A percentile compares a stretch with the other conserved stretches of the same genome.
These are phyloP conservation scores for Conidiobolus coronatus DNA, from an alignment of 371 early-diverging fungal species.

Conservation along the genomic window DNA sequence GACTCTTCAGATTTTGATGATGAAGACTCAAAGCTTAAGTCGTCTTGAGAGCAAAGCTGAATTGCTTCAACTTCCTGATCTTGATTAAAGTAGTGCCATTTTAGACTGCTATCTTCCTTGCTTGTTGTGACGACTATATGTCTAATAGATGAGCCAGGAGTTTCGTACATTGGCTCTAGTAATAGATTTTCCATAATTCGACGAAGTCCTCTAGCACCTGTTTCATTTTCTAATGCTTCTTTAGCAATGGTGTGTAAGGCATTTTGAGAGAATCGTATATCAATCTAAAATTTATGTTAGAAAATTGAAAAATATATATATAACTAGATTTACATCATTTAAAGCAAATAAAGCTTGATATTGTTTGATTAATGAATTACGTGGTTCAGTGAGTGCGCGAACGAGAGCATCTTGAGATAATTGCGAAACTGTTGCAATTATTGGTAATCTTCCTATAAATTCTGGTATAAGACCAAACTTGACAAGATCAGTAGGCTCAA, in stretches of 20 bases:
- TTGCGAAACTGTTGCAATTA: conserved; percentile 57
- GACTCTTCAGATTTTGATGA: too few species aligned
- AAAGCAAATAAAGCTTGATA: conserved; percentile 49
- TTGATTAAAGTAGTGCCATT: conserved; percentile 31
- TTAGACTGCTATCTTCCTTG: conserved; percentile 26
- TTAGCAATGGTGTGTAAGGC: conserved; percentile 47
- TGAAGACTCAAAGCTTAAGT: not conserved
- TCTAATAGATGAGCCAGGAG: conserved; percentile 42
- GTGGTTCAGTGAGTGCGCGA: conserved; percentile 60
- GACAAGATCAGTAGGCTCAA: conserved; percentile 61
- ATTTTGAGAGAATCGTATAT: conserved; percentile 40
- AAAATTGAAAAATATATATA: not conserved
- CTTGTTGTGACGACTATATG: conserved; percentile 45
- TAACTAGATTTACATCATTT: conserved; percentile 18
- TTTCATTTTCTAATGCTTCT: conserved; percentile 54
- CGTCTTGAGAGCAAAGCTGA: not conserved
- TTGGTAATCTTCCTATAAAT: conserved; percentile 71
- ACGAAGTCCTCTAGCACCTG: conserved; percentile 73
- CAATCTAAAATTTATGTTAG: conserved; percentile 7
- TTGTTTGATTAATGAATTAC: conserved; percentile 63
- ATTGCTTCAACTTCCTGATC: conserved; percentile 18
- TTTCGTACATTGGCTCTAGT: conserved; percentile 60
- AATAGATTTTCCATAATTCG: conserved; percentile 61
- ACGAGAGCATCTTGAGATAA: conserved; percentile 44
- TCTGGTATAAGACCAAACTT: conserved; percentile 79